Evolutionary conservation across 2,329 filamentous ascomycete species (phyloP).

Genomic region (Sarocladium strictum): DNA sequence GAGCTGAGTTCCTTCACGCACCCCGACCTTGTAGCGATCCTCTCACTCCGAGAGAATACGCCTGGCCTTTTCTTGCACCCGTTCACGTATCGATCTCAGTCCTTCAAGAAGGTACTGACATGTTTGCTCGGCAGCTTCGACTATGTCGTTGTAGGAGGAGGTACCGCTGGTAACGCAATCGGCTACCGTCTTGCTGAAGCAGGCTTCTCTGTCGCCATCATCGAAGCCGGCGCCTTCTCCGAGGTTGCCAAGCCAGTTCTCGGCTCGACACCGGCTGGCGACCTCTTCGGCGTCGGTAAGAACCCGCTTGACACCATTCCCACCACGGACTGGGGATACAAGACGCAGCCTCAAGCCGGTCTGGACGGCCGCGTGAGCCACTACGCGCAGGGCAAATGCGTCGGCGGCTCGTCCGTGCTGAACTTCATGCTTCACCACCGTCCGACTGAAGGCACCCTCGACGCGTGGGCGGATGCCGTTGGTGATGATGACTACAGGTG

Average conservation of each 20-base stretch:
- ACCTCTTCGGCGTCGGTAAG: slow-evolving; percentile 15
- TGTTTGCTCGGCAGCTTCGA: slow-evolving; percentile 10
- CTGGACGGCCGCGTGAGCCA: slow-evolving; percentile 21
- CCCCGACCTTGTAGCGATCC: no score
- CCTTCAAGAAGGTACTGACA: no score
- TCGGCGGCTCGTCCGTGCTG: slow-evolving; percentile 31
- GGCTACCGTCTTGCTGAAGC: slow-evolving; percentile 27
- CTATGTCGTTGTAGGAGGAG: slow-evolving; percentile 31
- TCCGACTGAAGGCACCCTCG: slow-evolving; percentile 23
- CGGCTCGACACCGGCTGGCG: slow-evolving; percentile 18
- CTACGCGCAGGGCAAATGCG: slow-evolving; percentile 29
- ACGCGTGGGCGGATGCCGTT: slow-evolving; percentile 21
- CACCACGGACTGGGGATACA: slow-evolving; percentile 19
- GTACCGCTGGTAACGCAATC: slow-evolving; percentile 29
- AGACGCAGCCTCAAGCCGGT: slow-evolving; percentile 18
- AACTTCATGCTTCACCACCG: slow-evolving; percentile 30
- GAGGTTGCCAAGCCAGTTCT: slow-evolving; percentile 24
- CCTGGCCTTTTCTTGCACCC: no score
- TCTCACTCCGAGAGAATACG: no score
- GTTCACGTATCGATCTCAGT: no score
- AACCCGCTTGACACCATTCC: slow-evolving; percentile 16
- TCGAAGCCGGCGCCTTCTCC: slow-evolving; percentile 31
- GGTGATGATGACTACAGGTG: slow-evolving; percentile 22
- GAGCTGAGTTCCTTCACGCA: no score
- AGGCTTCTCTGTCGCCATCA: slow-evolving; percentile 26